Conservation (phyloP, 768 basidiomycete genomes). For the Mrakia frigida region DNA sequence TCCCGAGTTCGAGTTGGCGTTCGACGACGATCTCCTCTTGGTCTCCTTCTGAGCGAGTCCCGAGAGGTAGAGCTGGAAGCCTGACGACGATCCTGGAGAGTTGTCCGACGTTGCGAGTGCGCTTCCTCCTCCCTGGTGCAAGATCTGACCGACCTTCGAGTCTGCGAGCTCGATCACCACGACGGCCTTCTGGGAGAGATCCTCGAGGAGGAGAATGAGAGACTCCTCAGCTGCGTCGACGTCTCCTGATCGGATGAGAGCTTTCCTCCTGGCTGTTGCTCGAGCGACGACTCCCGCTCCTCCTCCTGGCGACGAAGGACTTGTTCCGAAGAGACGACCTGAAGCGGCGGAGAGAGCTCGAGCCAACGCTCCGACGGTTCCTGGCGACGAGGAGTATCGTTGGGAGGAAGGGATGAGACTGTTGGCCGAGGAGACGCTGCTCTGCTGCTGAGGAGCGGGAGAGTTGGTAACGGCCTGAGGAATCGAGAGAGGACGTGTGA, state of each 20-base stretch:
- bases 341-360: constrained; percentile 31
- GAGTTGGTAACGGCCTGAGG: constrained; percentile 32
- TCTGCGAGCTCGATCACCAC: constrained; percentile 92
- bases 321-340: constrained; percentile 28
- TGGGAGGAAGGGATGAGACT: constrained; percentile 36
- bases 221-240: constrained; percentile 42
- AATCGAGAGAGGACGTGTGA: constrained; percentile 37
- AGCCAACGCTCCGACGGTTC: constrained; percentile 24
- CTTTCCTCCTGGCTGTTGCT: constrained; percentile 56
- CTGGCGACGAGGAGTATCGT: constrained; percentile 37
- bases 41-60: constrained; percentile 9
- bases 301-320: constrained; percentile 25
- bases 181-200: constrained; percentile 91
- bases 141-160: constrained; percentile 49
- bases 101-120: constrained; percentile 22
- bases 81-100: constrained; percentile 32
- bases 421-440: background rate
- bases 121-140: constrained; percentile 12
- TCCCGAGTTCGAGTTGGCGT: constrained; percentile 38
- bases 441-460: constrained; percentile 4
- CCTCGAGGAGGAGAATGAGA: constrained; percentile 72
- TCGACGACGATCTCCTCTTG: constrained; percentile 38
- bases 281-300: constrained; percentile 33
- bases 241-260: constrained; percentile 29
- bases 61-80: constrained; percentile 27